These are phyloP conservation scores for Diaporthe aspalathi DNA, from an alignment of 2,329 filamentous ascomycete species.

Conservation along the genomic window DNA sequence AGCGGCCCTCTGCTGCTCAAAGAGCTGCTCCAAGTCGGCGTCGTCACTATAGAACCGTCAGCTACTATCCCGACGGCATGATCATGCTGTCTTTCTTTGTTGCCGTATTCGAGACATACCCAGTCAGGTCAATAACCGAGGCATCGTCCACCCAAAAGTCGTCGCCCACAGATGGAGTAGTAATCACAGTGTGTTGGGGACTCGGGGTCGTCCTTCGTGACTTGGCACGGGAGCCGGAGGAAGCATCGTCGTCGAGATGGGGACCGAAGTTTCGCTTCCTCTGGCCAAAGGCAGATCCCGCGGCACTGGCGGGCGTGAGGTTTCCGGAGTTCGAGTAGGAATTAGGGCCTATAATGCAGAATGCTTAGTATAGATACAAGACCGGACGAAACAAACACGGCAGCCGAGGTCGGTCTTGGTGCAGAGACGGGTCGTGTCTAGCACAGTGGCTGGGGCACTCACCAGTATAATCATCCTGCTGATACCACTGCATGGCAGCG, in stretches of 20 bases:
- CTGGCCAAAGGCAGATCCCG: constrained; percentile 16
- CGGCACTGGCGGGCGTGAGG: constrained; percentile 33
- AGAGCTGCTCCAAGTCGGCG: constrained; percentile 40
- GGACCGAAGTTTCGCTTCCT: constrained; percentile 33
- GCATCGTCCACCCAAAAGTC: constrained; percentile 41
- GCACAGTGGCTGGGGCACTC: too few relatives aligned
- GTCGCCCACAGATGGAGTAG: constrained; percentile 27
- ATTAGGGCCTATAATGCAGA: background rate
- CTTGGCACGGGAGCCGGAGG: constrained; percentile 30
- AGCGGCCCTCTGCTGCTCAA: constrained; percentile 49
- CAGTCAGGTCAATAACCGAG: constrained; percentile 56
- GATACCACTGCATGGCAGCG: constrained; percentile 20
- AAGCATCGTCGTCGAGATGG: constrained; percentile 35
- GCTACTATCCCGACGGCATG: background rate
- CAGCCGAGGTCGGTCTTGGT: background rate
- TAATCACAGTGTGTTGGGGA: constrained; percentile 34
- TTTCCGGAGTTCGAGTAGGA: constrained; percentile 14
- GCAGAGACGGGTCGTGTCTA: too few relatives aligned
- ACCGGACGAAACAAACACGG: too few relatives aligned
- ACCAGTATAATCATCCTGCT: constrained; percentile 6
- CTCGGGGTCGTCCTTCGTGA: constrained; percentile 41
- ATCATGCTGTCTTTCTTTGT: background rate
- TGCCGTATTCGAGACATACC: background rate
- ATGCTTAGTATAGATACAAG: background rate
- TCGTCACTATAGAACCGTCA: constrained; percentile 43